Percentiles rank a stretch among this genome's conserved stretches.
These are phyloP conservation scores for Nicotiana noctiflora DNA, from an alignment of 257 asterid species.

Conservation along the genomic window DNA sequence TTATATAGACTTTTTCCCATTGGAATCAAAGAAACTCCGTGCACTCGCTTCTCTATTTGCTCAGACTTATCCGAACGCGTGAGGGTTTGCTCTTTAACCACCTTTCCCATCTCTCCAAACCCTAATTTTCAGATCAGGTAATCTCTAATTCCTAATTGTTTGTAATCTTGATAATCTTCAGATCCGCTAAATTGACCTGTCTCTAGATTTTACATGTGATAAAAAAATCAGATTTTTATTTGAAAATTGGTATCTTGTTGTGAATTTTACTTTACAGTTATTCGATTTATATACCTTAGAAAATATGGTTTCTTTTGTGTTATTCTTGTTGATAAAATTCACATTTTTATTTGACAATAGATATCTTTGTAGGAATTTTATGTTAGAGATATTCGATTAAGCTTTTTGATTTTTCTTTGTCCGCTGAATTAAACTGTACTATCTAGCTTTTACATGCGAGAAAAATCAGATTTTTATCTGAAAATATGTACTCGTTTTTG, in stretches of 20 bases:
- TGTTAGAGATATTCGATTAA: not conserved
- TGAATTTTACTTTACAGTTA: too few relatives aligned
- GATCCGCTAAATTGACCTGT: not conserved
- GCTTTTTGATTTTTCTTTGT: not conserved
- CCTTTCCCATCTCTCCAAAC: constrained; percentile 7
- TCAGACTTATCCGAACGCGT: constrained; percentile 27
- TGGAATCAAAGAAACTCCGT: too few relatives aligned
- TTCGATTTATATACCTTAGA: not conserved
- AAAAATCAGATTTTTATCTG: not conserved
- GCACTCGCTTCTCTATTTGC: not conserved
- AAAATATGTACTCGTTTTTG: not conserved
- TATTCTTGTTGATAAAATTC: not conserved
- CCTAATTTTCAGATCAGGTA: constrained; percentile 31
- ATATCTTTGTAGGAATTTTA: not conserved
- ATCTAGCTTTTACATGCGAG: not conserved
- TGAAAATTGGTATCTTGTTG: not conserved
- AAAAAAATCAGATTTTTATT: too few relatives aligned
- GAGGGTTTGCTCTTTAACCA: not conserved
- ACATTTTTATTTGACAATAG: not conserved
- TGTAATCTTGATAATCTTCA: not conserved
- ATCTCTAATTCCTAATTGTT: not conserved
- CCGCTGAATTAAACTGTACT: not conserved
- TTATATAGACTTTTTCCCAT: too few relatives aligned
- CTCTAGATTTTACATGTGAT: not conserved
- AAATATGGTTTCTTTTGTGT: not conserved